Evolutionary conservation across 495 filamentous ascomycete genomes (phyloP), one percentile per base, ranked within the genome.

Genomic region (Penicillium chermesinum): DNA sequence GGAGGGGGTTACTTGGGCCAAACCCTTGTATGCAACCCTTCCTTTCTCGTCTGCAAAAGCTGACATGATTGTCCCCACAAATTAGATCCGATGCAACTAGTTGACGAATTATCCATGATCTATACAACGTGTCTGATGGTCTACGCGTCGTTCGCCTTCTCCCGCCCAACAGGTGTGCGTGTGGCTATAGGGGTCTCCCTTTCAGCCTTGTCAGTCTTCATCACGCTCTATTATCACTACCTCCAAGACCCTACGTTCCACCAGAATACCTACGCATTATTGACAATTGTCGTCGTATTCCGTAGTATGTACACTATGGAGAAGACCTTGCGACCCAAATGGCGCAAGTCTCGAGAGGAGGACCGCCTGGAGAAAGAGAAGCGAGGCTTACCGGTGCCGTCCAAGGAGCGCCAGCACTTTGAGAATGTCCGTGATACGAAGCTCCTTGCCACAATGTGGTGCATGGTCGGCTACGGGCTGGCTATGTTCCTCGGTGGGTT

Each of bases 31-130:
- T 15, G 13, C 41, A 42, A n/a, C n/a, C n/a, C n/a, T n/a, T n/a
- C n/a, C n/a, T n/a, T n/a, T n/a, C n/a, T n/a, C n/a, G n/a, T n/a
- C n/a, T n/a, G n/a, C n/a, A n/a, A n/a, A n/a, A n/a, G n/a, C n/a
- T n/a, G n/a, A n/a, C n/a, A n/a, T n/a, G n/a, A n/a, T n/a, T n/a
- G n/a, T n/a, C n/a, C n/a, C n/a, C n/a, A n/a, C n/a, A n/a, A n/a
- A n/a, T n/a, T n/a, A n/a, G 90, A 98, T 68, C 89, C 90, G 1
- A 96, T 96, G 93, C 93, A 98, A 62, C 81, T 97, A 13, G 86
- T 96, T 27, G 93, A 98, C 59, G 93, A 98, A 67, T 78, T 96
- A 7, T 88, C 85, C 50, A 97, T 97, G 93, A 96, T 98, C 21
- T 97, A 98, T 63, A 96, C 91, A 1, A 94, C 91, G 7, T 94